A percentile compares a stretch with the other conserved stretches of the same genome.
Conservation (phyloP, 2,329 filamentous ascomycete species). For the Penicillium fuscoglaucum region DNA sequence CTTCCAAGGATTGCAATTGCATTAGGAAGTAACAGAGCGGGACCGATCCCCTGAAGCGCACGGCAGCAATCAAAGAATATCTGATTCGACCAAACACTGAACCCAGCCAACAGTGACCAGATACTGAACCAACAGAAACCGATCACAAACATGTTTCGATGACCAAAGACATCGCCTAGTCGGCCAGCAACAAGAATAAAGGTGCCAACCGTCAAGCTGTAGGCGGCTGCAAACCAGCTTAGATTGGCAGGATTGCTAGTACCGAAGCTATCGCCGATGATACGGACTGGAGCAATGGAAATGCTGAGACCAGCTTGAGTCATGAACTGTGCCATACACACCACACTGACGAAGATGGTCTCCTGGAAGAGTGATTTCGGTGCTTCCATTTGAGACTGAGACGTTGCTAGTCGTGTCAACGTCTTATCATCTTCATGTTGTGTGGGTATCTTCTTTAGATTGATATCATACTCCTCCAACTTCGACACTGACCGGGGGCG, state of each 20-base stretch:
- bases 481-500: not conserved
- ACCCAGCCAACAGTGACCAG: no score
- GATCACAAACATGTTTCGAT: no score
- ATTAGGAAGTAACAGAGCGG: no score
- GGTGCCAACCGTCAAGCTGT: no score
- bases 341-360: not conserved
- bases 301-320: not conserved
- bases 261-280: not conserved
- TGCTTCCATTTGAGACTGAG: not conserved
- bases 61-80: no score
- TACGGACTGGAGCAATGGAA: not conserved
- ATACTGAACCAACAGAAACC: no score
- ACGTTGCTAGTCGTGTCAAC: not conserved
- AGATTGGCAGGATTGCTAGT: not conserved
- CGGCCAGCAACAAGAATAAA: no score
- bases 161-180: no score
- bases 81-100: no score
- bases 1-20: no score
- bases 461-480: not conserved
- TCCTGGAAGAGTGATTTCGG: not conserved
- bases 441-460: not conserved
- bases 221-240: not conserved
- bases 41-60: no score
- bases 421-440: not conserved
- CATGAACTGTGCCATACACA: not conserved